phyloP scores from a whole-genome alignment of 352 stramenopile species.

The Pythium dissotocum region DNA sequence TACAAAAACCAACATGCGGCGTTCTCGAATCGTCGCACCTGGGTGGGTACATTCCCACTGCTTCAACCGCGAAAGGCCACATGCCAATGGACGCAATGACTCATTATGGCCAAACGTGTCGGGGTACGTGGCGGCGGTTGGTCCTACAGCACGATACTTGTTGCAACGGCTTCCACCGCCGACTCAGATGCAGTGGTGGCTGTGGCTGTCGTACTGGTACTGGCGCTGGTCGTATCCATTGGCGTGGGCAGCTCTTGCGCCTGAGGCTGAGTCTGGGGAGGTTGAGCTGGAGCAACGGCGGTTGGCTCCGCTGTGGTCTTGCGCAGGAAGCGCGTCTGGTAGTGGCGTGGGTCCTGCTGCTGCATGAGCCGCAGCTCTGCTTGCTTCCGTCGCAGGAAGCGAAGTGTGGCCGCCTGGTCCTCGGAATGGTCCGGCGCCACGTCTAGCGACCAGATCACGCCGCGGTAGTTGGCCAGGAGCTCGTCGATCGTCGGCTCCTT shows the following conservation, averaged over 20 bases:
- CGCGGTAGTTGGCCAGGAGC: slow-evolving; percentile 25
- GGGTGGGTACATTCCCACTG: background rate
- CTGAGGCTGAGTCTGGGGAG: background rate
- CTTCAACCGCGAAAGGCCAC: slow-evolving; percentile 12
- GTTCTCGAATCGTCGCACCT: background rate
- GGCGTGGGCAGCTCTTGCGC: background rate
- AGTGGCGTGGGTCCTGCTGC: slow-evolving; percentile 2
- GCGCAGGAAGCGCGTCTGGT: background rate
- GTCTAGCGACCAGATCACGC: slow-evolving; percentile 25
- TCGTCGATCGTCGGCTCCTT: slow-evolving; percentile 4
- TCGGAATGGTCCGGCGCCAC: slow-evolving; percentile 10
- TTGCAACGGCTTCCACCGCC: background rate
- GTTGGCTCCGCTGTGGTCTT: background rate
- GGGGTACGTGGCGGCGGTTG: background rate
- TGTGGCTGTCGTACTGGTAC: background rate
- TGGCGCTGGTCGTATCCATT: background rate
- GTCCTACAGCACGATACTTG: background rate
- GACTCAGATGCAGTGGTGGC: background rate
- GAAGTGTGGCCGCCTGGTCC: slow-evolving; percentile 15
- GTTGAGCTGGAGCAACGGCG: background rate
- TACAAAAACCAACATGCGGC: slow-evolving; percentile 21
- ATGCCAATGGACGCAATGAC: slow-evolving; percentile 1
- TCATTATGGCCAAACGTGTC: background rate
- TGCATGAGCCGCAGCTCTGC: slow-evolving; percentile 15
- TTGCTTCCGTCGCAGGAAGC: slow-evolving; percentile 22